Evolutionary conservation across 2,329 filamentous ascomycete genomes (phyloP).

Genomic region (Colletotrichum sansevieriae): DNA sequence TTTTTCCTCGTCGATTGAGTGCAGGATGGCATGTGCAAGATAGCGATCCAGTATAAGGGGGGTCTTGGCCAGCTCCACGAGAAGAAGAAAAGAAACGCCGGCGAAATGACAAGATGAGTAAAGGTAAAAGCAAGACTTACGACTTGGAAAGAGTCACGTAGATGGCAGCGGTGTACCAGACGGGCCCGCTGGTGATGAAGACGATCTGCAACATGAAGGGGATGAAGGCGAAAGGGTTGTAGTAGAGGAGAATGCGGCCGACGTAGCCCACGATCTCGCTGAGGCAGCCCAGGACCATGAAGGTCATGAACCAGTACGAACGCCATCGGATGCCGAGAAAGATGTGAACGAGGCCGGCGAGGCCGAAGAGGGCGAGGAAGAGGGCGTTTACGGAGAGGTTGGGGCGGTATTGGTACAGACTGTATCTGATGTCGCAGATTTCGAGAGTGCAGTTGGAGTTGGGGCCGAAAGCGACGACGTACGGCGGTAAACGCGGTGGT

Average conservation of each 20-base stretch:
- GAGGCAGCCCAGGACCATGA: conserved; percentile 68
- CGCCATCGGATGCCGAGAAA: conserved; percentile 61
- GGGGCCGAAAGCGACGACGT: conserved; percentile 57
- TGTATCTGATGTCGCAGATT: conserved; percentile 59
- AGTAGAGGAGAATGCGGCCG: conserved; percentile 68
- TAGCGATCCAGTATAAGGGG: conserved; percentile 16
- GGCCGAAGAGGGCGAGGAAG: conserved; percentile 59
- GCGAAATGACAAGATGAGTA: background rate
- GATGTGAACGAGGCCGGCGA: conserved; percentile 62
- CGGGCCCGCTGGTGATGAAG: conserved; percentile 66
- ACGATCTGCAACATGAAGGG: conserved; percentile 77
- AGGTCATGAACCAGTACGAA: conserved; percentile 61
- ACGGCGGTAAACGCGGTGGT: conserved; percentile 29
- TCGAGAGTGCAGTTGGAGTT: conserved; percentile 63
- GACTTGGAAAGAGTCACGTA: conserved; percentile 70
- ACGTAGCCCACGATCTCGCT: conserved; percentile 73
- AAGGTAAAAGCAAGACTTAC: conserved; percentile 44
- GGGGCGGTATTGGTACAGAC: conserved; percentile 62
- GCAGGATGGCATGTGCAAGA: conserved; percentile 12
- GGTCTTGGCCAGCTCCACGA: background rate
- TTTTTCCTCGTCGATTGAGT: conserved; percentile 48
- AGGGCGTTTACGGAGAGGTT: conserved; percentile 56
- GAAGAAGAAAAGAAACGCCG: conserved; percentile 8
- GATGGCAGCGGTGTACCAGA: conserved; percentile 71
- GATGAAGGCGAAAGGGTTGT: conserved; percentile 69